These are phyloP conservation scores for Tuber melanosporum DNA, from an alignment of 495 filamentous ascomycete species.

Conservation along the genomic window DNA sequence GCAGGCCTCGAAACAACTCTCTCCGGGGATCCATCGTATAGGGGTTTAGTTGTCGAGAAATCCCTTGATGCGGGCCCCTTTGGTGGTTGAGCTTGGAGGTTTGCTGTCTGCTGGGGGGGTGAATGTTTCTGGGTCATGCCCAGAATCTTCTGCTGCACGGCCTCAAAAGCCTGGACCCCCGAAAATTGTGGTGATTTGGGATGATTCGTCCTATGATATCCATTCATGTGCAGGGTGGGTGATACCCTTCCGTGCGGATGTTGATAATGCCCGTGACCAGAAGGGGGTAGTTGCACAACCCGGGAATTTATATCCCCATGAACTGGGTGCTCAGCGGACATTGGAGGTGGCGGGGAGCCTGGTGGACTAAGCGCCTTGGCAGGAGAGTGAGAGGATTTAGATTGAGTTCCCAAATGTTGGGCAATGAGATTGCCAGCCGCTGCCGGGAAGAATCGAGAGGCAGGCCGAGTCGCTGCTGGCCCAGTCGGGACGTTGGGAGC, in stretches of 20 bases:
- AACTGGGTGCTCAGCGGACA: conserved; percentile 39
- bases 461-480: conserved; percentile 22
- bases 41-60: conserved; percentile 35
- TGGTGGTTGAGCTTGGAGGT: conserved; percentile 22
- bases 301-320: conserved; percentile 33
- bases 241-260: conserved; percentile 22
- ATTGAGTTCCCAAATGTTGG: conserved; percentile 29
- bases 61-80: conserved; percentile 26
- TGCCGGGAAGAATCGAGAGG: conserved; percentile 38
- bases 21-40: conserved; percentile 32
- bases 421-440: conserved; percentile 32
- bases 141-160: conserved; percentile 26
- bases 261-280: conserved; percentile 14
- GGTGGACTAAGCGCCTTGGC: conserved; percentile 22
- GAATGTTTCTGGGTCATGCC: conserved; percentile 25
- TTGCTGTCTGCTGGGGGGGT: conserved; percentile 18
- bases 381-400: conserved; percentile 9
- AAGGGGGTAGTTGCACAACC: conserved; percentile 37
- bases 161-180: conserved; percentile 22
- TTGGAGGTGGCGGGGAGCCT: conserved; percentile 36
- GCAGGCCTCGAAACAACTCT: conserved; percentile 21
- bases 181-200: conserved; percentile 26
- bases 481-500: conserved; percentile 25
- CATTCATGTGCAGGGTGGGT: conserved; percentile 18
- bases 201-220: conserved; percentile 16